Percentiles rank a stretch among this genome's conserved stretches.
Evolutionary conservation across 1,284 basidiomycete species (phyloP).

Genomic region (Xerocomus minutiporus): DNA sequence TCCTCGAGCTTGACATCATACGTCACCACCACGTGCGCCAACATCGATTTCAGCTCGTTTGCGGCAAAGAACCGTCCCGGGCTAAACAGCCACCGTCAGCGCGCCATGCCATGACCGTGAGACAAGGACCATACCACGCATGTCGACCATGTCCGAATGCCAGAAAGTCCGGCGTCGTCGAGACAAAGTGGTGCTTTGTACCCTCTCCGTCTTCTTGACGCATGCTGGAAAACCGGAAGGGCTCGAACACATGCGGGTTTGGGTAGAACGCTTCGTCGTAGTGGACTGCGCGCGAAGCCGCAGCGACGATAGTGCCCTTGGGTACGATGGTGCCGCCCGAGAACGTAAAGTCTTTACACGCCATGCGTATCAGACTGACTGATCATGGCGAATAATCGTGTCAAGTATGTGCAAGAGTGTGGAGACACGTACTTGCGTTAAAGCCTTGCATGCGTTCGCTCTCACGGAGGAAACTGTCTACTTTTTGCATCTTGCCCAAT

Average conservation of each 20-base stretch:
- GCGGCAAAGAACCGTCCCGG: not conserved
- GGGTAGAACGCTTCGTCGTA: slow-evolving; percentile 18
- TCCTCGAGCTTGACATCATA: slow-evolving; percentile 8
- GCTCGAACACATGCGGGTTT: slow-evolving; percentile 11
- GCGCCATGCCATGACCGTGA: not conserved
- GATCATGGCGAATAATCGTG: not conserved
- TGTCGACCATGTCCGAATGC: slow-evolving; percentile 13
- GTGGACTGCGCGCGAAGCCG: not conserved
- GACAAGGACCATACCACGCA: slow-evolving; percentile 12
- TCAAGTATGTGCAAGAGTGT: not conserved
- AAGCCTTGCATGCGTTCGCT: slow-evolving; percentile 31
- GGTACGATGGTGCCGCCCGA: not conserved
- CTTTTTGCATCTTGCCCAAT: slow-evolving; percentile 38
- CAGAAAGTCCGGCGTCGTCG: slow-evolving; percentile 9
- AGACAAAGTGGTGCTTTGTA: slow-evolving; percentile 16
- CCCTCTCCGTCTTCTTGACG: slow-evolving; percentile 12
- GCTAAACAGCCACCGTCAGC: not conserved
- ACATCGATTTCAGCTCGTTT: not conserved
- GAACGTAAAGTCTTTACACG: not conserved
- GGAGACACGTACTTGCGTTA: slow-evolving; percentile 5
- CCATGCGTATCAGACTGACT: not conserved
- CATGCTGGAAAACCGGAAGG: slow-evolving; percentile 23
- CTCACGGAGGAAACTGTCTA: slow-evolving; percentile 49
- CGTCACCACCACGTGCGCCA: not conserved
- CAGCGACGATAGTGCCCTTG: not conserved